phyloP scores from a whole-genome alignment of 768 basidiomycete species.

The Kwoniella pini region DNA sequence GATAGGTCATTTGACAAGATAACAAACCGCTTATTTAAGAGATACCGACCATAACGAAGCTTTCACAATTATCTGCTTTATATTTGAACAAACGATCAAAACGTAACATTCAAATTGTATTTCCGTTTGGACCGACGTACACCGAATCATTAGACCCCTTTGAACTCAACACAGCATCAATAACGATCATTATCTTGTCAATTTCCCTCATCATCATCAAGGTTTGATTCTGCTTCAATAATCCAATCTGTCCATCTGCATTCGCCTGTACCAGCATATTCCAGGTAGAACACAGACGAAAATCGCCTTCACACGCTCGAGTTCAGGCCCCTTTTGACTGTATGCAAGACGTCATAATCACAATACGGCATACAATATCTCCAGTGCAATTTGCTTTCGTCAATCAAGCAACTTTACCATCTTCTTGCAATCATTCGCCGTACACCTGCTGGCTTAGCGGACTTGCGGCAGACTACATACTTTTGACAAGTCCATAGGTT shows the following conservation, averaged over 20 bases:
- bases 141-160: too few species aligned
- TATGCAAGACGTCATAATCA: background rate
- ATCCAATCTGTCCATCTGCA: too few species aligned
- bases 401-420: background rate
- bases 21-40: background rate
- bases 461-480: too few species aligned
- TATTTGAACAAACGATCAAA: background rate
- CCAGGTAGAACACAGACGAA: background rate
- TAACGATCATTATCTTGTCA: too few species aligned
- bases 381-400: background rate
- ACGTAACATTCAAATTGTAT: background rate
- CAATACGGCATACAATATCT: background rate
- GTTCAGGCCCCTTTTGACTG: background rate
- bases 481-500: too few species aligned
- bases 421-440: too few species aligned
- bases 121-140: too few species aligned
- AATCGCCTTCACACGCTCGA: conserved; percentile 5
- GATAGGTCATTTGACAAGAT: background rate
- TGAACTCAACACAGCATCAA: too few species aligned
- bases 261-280: background rate
- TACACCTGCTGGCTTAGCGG: too few species aligned
- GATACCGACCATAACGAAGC: background rate
- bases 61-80: too few species aligned
- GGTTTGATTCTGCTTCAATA: too few species aligned
- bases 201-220: too few species aligned